Evolutionary conservation across 202 grass and related monocot genomes (phyloP).

Genomic region (Panicum hallii): DNA sequence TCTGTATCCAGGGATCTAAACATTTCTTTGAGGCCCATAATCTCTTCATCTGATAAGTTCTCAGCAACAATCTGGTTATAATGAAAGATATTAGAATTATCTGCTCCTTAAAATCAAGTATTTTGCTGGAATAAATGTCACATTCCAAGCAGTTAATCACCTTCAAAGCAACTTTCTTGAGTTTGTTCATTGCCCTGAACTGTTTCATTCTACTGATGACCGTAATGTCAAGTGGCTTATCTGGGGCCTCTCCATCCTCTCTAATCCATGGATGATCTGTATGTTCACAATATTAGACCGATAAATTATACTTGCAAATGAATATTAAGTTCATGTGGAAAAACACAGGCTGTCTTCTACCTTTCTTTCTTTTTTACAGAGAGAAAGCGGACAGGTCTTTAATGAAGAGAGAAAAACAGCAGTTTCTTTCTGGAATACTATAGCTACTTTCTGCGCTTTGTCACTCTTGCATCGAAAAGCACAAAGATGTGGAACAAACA

Average conservation of each 20-base stretch:
- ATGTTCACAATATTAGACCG: constrained; percentile 48
- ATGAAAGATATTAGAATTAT: constrained; percentile 30
- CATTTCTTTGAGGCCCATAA: constrained; percentile 96
- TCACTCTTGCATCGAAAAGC: constrained; percentile 31
- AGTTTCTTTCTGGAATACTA: not conserved
- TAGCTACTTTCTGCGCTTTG: not conserved
- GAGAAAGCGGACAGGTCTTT: not conserved
- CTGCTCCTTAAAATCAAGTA: constrained; percentile 17
- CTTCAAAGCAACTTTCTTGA: constrained; percentile 99
- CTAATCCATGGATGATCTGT: constrained; percentile 96
- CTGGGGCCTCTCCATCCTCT: constrained; percentile 97
- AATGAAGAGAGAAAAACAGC: not conserved
- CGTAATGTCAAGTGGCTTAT: constrained; percentile 94
- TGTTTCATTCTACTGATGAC: constrained; percentile 98
- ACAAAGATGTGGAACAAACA: constrained; percentile 23
- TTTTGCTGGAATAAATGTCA: constrained; percentile 14
- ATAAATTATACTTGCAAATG: constrained; percentile 26
- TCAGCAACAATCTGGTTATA: constrained; percentile 80
- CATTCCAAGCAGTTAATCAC: constrained; percentile 47
- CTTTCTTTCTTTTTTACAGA: not conserved
- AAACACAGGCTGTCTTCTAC: not conserved
- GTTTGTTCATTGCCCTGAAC: constrained; percentile 99
- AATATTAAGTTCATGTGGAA: constrained; percentile 8
- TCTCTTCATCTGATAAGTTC: constrained; percentile 97
- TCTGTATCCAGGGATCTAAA: constrained; percentile 97